Conservation (phyloP, 352 stramenopile species). For the Phytophthora meadii region DNA sequence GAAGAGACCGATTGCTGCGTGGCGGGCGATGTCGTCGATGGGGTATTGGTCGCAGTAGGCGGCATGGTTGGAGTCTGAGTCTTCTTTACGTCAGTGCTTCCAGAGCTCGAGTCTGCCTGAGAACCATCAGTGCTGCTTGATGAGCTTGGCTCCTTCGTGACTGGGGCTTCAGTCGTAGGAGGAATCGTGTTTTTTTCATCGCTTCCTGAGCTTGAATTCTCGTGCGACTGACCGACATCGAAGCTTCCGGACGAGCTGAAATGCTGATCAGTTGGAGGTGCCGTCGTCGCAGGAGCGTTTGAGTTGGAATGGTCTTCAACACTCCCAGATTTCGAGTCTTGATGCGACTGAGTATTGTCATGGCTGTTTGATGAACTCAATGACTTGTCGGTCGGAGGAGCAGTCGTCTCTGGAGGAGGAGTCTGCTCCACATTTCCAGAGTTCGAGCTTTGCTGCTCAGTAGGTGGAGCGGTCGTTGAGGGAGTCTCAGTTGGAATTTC, state of each 20-base stretch:
- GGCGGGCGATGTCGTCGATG: background rate
- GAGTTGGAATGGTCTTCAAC: background rate
- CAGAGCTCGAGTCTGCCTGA: slow-evolving; percentile 7
- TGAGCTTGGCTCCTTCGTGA: background rate
- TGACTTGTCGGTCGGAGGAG: background rate
- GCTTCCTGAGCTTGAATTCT: slow-evolving; percentile 7
- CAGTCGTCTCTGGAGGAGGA: background rate
- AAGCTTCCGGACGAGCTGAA: background rate
- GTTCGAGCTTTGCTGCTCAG: background rate
- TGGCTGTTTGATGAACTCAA: background rate
- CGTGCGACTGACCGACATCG: background rate
- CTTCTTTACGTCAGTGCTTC: slow-evolving; percentile 9
- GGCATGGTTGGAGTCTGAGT: slow-evolving; percentile 1
- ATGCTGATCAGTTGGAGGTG: slow-evolving; percentile 1
- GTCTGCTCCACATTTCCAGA: background rate
- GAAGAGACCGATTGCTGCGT: background rate
- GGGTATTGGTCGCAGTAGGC: background rate
- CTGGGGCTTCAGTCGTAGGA: slow-evolving; percentile 3
- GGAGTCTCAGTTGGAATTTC: slow-evolving; percentile 1
- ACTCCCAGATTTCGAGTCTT: slow-evolving; percentile 3
- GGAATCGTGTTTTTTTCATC: background rate
- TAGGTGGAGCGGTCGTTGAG: slow-evolving; percentile 3
- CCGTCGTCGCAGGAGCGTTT: slow-evolving; percentile 1
- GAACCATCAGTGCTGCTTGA: slow-evolving; percentile 2
- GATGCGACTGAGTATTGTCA: background rate